phyloP scores from a whole-genome alignment of 2,329 filamentous ascomycete species.

The Ceratocystis albifundus region DNA sequence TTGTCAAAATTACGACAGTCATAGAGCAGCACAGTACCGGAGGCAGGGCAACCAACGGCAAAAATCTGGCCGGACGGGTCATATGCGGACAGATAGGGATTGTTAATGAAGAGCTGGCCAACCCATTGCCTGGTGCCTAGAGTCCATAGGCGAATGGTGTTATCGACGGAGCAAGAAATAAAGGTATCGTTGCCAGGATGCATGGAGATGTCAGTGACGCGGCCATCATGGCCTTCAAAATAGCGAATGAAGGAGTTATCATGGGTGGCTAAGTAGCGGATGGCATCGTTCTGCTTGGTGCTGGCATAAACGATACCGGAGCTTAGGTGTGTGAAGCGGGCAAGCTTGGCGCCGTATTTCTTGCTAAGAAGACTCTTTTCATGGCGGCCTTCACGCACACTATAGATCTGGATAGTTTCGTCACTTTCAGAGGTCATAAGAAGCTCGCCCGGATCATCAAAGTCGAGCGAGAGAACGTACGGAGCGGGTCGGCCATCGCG shows the following conservation, averaged over 20 bases:
- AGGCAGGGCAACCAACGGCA: constrained; percentile 71
- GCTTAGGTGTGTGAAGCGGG: constrained; percentile 84
- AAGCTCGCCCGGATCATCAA: constrained; percentile 88
- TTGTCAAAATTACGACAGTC: constrained; percentile 91
- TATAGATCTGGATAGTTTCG: constrained; percentile 91
- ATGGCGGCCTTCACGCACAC: constrained; percentile 77
- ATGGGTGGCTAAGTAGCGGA: constrained; percentile 77
- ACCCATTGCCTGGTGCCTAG: constrained; percentile 67
- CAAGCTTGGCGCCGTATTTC: constrained; percentile 91
- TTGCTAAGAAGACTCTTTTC: constrained; percentile 86
- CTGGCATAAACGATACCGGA: constrained; percentile 90
- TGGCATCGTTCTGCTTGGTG: constrained; percentile 86
- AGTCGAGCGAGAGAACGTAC: constrained; percentile 81
- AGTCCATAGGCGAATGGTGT: constrained; percentile 87
- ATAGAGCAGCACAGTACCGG: constrained; percentile 75
- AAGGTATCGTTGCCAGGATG: constrained; percentile 84
- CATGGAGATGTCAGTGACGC: constrained; percentile 72
- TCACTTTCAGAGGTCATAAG: constrained; percentile 86
- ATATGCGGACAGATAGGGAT: constrained; percentile 73
- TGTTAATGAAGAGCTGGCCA: constrained; percentile 68
- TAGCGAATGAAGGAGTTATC: constrained; percentile 96
- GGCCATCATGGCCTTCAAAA: constrained; percentile 77
- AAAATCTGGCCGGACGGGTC: constrained; percentile 89
- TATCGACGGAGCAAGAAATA: constrained; percentile 80
- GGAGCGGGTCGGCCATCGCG: constrained; percentile 44